Conservation (phyloP, 2,329 filamentous ascomycete species). For the Phialophora macrospora region DNA sequence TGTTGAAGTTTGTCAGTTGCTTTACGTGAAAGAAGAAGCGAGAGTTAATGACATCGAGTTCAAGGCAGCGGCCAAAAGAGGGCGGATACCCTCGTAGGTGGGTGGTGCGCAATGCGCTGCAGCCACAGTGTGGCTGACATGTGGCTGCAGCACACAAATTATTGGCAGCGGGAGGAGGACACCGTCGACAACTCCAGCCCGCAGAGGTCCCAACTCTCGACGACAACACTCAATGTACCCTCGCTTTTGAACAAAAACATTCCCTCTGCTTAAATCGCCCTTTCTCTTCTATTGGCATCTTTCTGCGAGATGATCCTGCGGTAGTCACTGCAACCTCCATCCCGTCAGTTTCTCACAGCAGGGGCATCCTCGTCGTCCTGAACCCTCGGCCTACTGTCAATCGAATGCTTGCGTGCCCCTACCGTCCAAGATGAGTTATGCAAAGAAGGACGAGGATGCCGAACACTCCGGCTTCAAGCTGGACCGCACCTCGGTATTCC, state of each 20-base stretch:
- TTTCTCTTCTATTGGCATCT: slow-evolving; percentile 6
- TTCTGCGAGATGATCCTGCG: slow-evolving; percentile 36
- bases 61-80: slow-evolving; percentile 1
- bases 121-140: slow-evolving; percentile 20
- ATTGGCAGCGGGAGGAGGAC: slow-evolving; percentile 27
- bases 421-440: slow-evolving; percentile 75
- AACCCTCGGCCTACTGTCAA: slow-evolving; percentile 19
- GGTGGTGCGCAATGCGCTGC: slow-evolving; percentile 9
- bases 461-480: slow-evolving; percentile 94
- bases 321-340: slow-evolving; percentile 31
- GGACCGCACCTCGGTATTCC: slow-evolving; percentile 96
- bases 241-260: background rate
- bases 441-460: slow-evolving; percentile 99
- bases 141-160: slow-evolving; percentile 13
- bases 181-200: slow-evolving; percentile 27
- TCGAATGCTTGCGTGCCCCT: slow-evolving; percentile 40
- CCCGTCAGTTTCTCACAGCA: slow-evolving; percentile 10
- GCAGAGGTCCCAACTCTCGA: slow-evolving; percentile 8
- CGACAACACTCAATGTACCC: slow-evolving; percentile 18
- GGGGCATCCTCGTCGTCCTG: slow-evolving; percentile 31
- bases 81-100: background rate
- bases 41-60: background rate
- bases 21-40: background rate
- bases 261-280: background rate
- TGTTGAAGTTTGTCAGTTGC: slow-evolving; percentile 44